A percentile compares a stretch with the other conserved stretches of the same genome.
These are phyloP conservation scores for Nemania diffusa DNA, from an alignment of 2,329 filamentous ascomycete species.

Conservation along the genomic window DNA sequence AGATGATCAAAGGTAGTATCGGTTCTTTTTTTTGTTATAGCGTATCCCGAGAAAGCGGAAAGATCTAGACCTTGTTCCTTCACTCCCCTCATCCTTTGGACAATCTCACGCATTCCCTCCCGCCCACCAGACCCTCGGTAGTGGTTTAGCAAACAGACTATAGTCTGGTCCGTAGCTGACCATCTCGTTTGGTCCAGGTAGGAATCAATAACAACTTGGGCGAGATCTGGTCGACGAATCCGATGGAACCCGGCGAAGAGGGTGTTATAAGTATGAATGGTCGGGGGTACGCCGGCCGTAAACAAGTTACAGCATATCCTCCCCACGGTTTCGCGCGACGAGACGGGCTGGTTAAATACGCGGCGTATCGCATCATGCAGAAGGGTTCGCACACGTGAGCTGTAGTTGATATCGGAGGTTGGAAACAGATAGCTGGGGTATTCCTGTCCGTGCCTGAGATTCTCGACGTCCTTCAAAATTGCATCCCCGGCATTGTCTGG, in stretches of 20 bases:
- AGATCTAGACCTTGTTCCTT: conserved; percentile 47
- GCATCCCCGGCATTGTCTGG: conserved; percentile 1
- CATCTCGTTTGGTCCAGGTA: conserved; percentile 58
- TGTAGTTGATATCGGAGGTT: conserved; percentile 22
- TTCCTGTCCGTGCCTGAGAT: conserved; percentile 27
- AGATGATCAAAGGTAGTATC: conserved; percentile 57
- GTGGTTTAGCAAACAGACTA: conserved; percentile 62
- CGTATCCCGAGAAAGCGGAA: conserved; percentile 48
- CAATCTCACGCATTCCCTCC: conserved; percentile 56
- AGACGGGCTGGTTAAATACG: conserved; percentile 42
- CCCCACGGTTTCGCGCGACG: conserved; percentile 48
- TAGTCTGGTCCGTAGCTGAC: conserved; percentile 60
- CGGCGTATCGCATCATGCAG: conserved; percentile 45
- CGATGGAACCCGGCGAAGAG: conserved; percentile 74
- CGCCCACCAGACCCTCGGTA: conserved; percentile 57
- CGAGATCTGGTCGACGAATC: conserved; percentile 60
- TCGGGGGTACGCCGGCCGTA: conserved; percentile 68
- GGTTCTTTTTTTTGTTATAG: conserved; percentile 54
- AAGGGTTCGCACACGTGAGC: conserved; percentile 32
- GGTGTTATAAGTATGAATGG: conserved; percentile 75
- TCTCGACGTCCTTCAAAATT: conserved; percentile 38
- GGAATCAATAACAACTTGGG: conserved; percentile 63
- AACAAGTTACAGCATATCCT: conserved; percentile 75
- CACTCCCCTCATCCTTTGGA: conserved; percentile 59
- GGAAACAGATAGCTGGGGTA: conserved; percentile 45